Evolutionary conservation across 1,284 basidiomycete species (phyloP).

Genomic region (Acaromyces ingoldii): DNA sequence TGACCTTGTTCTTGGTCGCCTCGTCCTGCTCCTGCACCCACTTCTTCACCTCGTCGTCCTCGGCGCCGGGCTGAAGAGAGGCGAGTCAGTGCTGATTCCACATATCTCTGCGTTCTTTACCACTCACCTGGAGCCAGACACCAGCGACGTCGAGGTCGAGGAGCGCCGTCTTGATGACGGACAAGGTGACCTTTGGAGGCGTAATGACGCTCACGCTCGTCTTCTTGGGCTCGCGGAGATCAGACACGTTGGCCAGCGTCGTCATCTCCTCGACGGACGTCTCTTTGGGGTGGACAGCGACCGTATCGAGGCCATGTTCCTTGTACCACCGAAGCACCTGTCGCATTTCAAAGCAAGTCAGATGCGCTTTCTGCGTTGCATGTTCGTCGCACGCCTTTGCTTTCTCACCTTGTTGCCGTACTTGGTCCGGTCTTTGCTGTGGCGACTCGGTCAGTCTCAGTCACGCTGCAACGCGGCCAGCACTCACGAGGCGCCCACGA

Average conservation of each 20-base stretch:
- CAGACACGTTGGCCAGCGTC: conserved; percentile 12
- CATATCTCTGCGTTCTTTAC: too few species aligned
- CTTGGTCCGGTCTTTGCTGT: conserved; percentile 37
- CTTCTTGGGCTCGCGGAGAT: conserved; percentile 14
- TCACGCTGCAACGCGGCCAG: background rate
- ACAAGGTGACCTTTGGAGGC: conserved; percentile 36
- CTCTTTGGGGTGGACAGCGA: conserved; percentile 43
- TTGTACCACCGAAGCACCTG: conserved; percentile 47
- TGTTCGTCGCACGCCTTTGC: background rate
- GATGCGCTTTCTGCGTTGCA: background rate
- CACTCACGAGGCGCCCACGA: conserved; percentile 30
- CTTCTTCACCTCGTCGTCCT: conserved; percentile 27
- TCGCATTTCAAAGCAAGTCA: background rate
- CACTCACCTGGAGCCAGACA: conserved; percentile 41
- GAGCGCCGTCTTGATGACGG: conserved; percentile 29
- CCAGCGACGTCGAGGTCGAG: conserved; percentile 25
- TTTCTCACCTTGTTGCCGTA: conserved; percentile 42
- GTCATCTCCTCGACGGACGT: conserved; percentile 26
- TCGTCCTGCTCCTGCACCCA: conserved; percentile 11
- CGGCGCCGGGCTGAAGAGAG: conserved; percentile 28
- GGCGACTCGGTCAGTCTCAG: background rate
- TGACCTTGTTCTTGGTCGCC: conserved; percentile 29
- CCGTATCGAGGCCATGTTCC: conserved; percentile 24
- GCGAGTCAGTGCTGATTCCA: background rate
- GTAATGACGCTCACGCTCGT: conserved; percentile 45